Conservation (phyloP, 495 filamentous ascomycete genomes). For the Neurospora sp. region DNA sequence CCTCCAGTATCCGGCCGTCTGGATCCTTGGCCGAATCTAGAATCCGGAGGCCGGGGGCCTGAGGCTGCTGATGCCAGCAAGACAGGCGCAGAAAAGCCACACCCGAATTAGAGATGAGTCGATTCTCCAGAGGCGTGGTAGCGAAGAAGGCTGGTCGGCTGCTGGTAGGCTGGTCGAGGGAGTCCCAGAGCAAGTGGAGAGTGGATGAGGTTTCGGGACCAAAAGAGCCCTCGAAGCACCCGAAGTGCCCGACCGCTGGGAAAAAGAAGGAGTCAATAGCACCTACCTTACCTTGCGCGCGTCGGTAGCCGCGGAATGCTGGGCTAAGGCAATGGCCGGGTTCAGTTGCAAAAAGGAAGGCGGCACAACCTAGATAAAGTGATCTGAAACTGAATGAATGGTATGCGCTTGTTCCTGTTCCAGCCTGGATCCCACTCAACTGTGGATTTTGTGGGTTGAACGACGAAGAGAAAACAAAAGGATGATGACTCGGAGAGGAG, state of each 20-base stretch:
- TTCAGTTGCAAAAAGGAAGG: background rate
- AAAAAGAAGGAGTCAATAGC: background rate
- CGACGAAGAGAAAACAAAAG: background rate
- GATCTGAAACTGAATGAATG: background rate
- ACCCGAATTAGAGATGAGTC: background rate
- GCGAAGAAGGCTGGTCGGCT: background rate
- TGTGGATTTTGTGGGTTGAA: background rate
- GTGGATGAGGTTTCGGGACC: background rate
- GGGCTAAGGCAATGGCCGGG: background rate
- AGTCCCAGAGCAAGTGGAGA: background rate
- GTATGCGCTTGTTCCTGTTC: background rate
- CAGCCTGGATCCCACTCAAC: background rate
- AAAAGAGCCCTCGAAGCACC: background rate
- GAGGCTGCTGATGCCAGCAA: background rate
- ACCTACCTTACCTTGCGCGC: background rate
- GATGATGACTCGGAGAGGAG: background rate
- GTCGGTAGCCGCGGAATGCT: background rate
- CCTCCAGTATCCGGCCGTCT: background rate
- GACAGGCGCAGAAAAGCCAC: background rate
- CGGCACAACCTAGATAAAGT: background rate
- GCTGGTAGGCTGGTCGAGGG: background rate
- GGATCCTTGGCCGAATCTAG: background rate
- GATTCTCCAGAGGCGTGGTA: background rate
- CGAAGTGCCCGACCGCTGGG: background rate
- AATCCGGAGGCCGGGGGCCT: background rate